Evolutionary conservation across 78 protist species (phyloP).

Genomic region (Dictyostelium discoideum): dicty_2.7 NC_007088.5:2575001-2575500

Average conservation of each 20-base stretch:
- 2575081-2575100: slow-evolving; percentile 64
- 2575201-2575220: slow-evolving; percentile 68
- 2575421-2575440: slow-evolving; percentile 53
- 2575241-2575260: slow-evolving; percentile 37
- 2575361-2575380: slow-evolving; percentile 23
- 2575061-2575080: slow-evolving; percentile 62
- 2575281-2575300: slow-evolving; percentile 21
- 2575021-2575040: slow-evolving; percentile 82
- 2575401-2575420: slow-evolving; percentile 8
- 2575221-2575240: slow-evolving; percentile 53
- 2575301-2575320: background rate
- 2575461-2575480: slow-evolving; percentile 35
- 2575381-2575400: slow-evolving; percentile 31
- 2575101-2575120: slow-evolving; percentile 47
- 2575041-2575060: slow-evolving; percentile 74
- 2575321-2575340: background rate
- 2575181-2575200: slow-evolving; percentile 51
- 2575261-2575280: slow-evolving; percentile 55
- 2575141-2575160: background rate
- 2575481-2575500: slow-evolving; percentile 55
- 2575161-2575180: slow-evolving; percentile 39
- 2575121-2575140: slow-evolving; percentile 5
- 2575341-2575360: background rate
- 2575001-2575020: slow-evolving; percentile 76
- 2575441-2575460: slow-evolving; percentile 46